Evolutionary conservation across 2,329 filamentous ascomycete species (phyloP), one percentile per base, ranked within the genome.

Genomic region (Magnaporthiopsis rhizophila): DNA sequence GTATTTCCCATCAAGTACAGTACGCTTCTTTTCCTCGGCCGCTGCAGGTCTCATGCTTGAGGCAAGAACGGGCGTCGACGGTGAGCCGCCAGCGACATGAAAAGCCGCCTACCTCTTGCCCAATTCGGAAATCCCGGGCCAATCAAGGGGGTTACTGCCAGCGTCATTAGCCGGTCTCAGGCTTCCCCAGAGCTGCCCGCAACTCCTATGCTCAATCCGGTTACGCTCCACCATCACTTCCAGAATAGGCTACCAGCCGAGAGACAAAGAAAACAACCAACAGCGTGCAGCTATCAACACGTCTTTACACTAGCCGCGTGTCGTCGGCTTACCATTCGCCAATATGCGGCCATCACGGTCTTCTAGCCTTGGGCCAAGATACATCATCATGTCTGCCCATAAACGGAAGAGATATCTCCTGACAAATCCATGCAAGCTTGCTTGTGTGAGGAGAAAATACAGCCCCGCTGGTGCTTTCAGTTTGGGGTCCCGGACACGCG

Each of bases 121-220:
- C n/a, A 11, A 58, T 58, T 58, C 26, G 57, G 24, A 58, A 58
- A 58, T 58, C 21, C 57, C n/a, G 24, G 57, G 24, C 57, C 57
- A 58, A 58, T 58, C 57, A 26, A n/a, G n/a, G 57, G 21, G 45
- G 18, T n/a, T 5, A 21, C 45, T 21, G 45, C 18, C 38, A 15
- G 38, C 15, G 38, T 45, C 15, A 45, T 45, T 45, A 9, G 13
- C 18, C 5, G 28, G 28, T 30, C 28, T 30, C 28, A 30, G 28
- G 28, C 28, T 30, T 30, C n/a, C 28, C 5, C 28, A 13, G 1
- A 15, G 11, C 36, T 12, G 36, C n/a, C 13, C 15, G 8, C 36
- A 11, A 38, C 36, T 13, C 4, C 12, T 15, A 15, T 18, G 13
- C 36, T 38, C 36, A 12, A 11, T 4, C 13, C 15, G 36, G 36